Evolutionary conservation across 768 basidiomycete species (phyloP).

Genomic region (Macrocybe gigantea): DNA sequence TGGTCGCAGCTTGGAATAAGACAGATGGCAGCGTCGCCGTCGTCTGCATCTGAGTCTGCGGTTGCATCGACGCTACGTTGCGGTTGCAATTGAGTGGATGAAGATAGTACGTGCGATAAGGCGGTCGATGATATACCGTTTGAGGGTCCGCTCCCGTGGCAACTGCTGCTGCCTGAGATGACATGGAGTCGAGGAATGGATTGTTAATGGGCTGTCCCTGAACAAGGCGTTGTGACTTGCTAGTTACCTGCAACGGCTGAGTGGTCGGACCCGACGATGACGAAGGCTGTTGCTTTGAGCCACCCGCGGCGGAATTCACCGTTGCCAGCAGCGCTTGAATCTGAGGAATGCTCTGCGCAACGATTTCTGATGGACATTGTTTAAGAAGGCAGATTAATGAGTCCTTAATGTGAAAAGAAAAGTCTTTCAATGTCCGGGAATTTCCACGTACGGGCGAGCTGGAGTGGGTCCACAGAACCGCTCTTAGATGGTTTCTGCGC

Average conservation of each 20-base stretch:
- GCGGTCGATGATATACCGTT: slow-evolving; percentile 17
- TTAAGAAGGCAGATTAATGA: not conserved
- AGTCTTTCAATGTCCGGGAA: not conserved
- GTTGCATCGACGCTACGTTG: slow-evolving; percentile 14
- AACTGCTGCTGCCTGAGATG: slow-evolving; percentile 8
- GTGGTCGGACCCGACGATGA: slow-evolving; percentile 10
- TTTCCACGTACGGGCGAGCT: slow-evolving; percentile 31
- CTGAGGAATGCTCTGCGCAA: slow-evolving; percentile 42
- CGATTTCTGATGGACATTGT: slow-evolving; percentile 26
- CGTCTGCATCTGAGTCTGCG: too few species aligned
- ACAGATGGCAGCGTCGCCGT: slow-evolving; percentile 32
- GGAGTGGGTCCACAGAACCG: slow-evolving; percentile 27
- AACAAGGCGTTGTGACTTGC: not conserved
- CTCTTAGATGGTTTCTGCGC: slow-evolving; percentile 14
- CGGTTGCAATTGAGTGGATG: slow-evolving; percentile 25
- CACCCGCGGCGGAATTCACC: slow-evolving; percentile 4
- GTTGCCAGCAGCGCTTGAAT: slow-evolving; percentile 31
- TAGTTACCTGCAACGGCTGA: slow-evolving; percentile 6
- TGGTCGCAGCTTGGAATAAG: slow-evolving; percentile 54
- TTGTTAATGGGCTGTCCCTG: not conserved
- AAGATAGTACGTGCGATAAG: slow-evolving; percentile 13
- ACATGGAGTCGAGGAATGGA: slow-evolving; percentile 2
- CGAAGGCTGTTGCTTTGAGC: slow-evolving; percentile 11
- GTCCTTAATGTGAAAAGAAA: not conserved
- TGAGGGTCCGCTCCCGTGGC: slow-evolving; percentile 16